Evolutionary conservation across 225 moss, liverwort and hornwort genomes (phyloP), one percentile per base, ranked within the genome.

Genomic region (Physcomitrellopsis africana): DNA sequence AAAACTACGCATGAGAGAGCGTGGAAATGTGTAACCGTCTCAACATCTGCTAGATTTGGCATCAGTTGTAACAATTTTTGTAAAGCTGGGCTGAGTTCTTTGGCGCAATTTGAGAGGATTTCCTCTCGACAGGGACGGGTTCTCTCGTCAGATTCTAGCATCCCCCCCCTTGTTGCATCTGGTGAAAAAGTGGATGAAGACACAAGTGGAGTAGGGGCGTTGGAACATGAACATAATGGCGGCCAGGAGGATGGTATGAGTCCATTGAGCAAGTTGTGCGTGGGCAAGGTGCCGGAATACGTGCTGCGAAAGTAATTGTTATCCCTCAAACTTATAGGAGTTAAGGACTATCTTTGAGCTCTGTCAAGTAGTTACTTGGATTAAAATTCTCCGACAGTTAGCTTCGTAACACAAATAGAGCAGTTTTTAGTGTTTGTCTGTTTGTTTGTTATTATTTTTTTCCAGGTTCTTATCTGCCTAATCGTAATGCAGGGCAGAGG

Each of bases 401-500:
- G 22, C 15, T 62, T 52, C 29, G 27, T 9, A 29, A 13, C 32
- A 54, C 15, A 26, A 46, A 47, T 7, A 24, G 14, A 46, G 29
- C 29, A 10, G 12, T 20, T 51, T 61, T 5, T 5, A 37, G 18
- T 3, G 61, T 60, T 32, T 8, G 32, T 37, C 7, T 37, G 32
- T 37, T 37, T 37, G 32, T 37, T 37, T 37, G 4, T 37, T 24
- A 1, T 24, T 24, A 1, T 24, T 37, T 37, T 37, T 37, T 37
- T 37, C 32, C 32, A 20, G 42, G 7, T 71, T 12, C 75, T 71
- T 32, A 17, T 11, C 26, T 66, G 16, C 32, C 9, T 22, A 10
- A 67, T 58, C 15, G 56, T 47, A 63, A 49, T 68, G 56, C 91
- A 97, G 97, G 85, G 88, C 82, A 15, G 93, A 97, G 60, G 94